Conservation (phyloP, 2,329 filamentous ascomycete genomes). For the Aspergillus vadensis region DNA sequence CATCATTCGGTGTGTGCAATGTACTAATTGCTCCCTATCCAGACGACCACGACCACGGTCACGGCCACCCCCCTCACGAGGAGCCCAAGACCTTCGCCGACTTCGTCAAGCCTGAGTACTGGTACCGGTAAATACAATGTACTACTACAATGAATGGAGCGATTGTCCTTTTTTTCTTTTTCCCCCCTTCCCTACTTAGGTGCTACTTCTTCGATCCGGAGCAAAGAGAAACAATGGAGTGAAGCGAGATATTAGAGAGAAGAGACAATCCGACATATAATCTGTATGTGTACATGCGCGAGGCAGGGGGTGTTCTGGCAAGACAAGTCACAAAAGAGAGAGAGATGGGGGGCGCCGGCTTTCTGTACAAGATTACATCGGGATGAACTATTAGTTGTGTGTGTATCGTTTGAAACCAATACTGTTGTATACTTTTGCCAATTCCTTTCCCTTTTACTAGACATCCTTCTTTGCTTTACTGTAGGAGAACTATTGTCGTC, state of each 20-base stretch:
- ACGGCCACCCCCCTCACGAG: constrained; percentile 57
- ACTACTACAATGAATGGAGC: constrained; percentile 21
- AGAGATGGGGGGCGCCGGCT: background rate
- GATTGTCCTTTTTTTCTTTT: constrained; percentile 12
- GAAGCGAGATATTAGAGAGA: background rate
- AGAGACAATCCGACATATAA: background rate
- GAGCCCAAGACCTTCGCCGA: constrained; percentile 97
- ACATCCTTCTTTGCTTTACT: too few relatives aligned
- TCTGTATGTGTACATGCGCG: background rate
- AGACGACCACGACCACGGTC: constrained; percentile 43
- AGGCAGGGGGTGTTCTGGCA: background rate
- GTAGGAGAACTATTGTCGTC: too few relatives aligned
- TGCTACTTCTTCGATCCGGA: constrained; percentile 1
- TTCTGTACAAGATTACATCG: background rate
- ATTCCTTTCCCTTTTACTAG: background rate
- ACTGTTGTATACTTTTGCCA: background rate
- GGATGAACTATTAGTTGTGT: background rate
- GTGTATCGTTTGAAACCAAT: constrained; percentile 3
- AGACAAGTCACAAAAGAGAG: background rate
- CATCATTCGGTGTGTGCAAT: background rate
- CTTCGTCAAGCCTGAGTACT: constrained; percentile 93
- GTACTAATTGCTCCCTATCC: constrained; percentile 19
- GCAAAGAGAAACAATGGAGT: background rate
- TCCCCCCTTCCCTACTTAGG: background rate
- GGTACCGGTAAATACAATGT: constrained; percentile 59